Conservation (phyloP, 371 early-diverging fungal genomes). For the Blastocladiella emersonii region DNA sequence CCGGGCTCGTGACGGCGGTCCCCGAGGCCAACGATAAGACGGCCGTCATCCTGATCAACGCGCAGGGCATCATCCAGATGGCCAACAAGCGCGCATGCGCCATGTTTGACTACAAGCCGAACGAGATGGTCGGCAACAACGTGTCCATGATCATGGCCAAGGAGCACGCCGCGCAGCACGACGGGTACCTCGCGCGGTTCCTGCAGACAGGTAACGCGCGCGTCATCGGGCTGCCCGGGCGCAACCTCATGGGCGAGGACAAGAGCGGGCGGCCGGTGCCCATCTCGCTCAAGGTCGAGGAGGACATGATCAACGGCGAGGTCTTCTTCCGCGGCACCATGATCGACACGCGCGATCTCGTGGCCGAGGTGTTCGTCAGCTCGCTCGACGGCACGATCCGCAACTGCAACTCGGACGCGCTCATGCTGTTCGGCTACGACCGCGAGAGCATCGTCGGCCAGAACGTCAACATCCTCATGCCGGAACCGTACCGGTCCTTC, state of each 20-base stretch:
- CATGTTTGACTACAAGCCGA: constrained; percentile 7
- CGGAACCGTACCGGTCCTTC: not conserved
- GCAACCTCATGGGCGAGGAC: constrained; percentile 11
- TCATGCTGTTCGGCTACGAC: not conserved
- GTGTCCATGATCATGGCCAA: constrained; percentile 20
- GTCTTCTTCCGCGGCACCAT: too few relatives aligned
- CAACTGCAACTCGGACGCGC: too few relatives aligned
- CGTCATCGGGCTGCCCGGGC: constrained; percentile 15
- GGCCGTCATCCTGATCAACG: not conserved
- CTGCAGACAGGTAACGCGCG: constrained; percentile 13
- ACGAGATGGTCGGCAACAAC: constrained; percentile 16
- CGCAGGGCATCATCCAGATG: not conserved
- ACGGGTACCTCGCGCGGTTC: constrained; percentile 15
- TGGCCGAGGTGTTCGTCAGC: not conserved
- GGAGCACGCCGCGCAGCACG: constrained; percentile 14
- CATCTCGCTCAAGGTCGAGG: not conserved
- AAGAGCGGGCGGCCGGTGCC: not conserved
- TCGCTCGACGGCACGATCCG: too few relatives aligned
- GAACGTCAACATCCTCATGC: not conserved
- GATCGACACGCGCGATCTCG: not conserved
- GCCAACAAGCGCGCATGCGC: not conserved
- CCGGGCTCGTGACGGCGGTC: not conserved
- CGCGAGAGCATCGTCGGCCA: not conserved
- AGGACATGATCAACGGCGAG: not conserved
- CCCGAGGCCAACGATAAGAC: not conserved